Conservation (phyloP, 768 basidiomycete genomes). For the Hericium alpestre region DNA sequence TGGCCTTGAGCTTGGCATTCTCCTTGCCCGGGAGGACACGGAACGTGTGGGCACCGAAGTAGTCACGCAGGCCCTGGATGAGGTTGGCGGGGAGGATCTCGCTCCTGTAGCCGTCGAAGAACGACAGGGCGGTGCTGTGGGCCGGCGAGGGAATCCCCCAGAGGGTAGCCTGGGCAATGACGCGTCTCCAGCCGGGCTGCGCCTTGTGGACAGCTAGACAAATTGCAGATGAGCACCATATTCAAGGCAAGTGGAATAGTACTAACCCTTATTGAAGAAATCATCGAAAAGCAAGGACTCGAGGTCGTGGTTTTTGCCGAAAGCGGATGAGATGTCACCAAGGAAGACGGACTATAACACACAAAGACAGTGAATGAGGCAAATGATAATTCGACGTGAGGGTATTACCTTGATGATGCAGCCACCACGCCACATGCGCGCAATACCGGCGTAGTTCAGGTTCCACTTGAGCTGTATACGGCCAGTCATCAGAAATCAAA, state of each 20-base stretch:
- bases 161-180: constrained; percentile 89
- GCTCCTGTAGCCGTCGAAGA: constrained; percentile 98
- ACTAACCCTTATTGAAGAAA: constrained; percentile 88
- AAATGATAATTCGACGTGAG: background rate
- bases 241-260: background rate
- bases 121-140: constrained; percentile 95
- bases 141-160: constrained; percentile 98
- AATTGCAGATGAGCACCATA: constrained; percentile 2
- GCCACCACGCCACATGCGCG: constrained; percentile 98
- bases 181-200: constrained; percentile 96
- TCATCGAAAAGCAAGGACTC: constrained; percentile 92
- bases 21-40: constrained; percentile 86
- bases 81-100: constrained; percentile 91
- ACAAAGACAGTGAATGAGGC: constrained; percentile 21
- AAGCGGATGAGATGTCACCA: constrained; percentile 84
- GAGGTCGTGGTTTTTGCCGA: constrained; percentile 70
- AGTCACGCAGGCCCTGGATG: constrained; percentile 95
- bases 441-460: constrained; percentile 96
- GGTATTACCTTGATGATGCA: constrained; percentile 90
- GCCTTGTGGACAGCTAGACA: constrained; percentile 75
- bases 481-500: constrained; percentile 16
- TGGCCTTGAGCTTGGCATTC: constrained; percentile 68
- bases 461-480: constrained; percentile 55
- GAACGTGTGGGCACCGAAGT: constrained; percentile 99
- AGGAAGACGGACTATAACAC: constrained; percentile 61